These are phyloP conservation scores for Taxawa tesnikishii DNA, from an alignment of 2,329 filamentous ascomycete species.

Conservation along the genomic window DNA sequence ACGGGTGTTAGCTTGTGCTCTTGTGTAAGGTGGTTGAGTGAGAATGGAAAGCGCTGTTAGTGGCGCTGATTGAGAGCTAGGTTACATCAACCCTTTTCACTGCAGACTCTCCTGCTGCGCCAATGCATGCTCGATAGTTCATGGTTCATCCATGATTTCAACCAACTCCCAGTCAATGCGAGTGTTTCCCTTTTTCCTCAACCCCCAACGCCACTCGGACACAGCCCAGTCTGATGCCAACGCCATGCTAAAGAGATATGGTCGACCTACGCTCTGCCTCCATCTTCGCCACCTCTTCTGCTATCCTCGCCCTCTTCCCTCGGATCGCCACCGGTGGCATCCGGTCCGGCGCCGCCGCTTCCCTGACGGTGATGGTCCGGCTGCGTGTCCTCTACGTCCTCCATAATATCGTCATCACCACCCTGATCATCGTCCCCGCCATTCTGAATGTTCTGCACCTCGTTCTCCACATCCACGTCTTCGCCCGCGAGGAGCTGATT, in stretches of 20 bases:
- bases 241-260: conserved; percentile 10
- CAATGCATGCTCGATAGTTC: too few relatives aligned
- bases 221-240: neutral
- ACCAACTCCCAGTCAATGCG: neutral
- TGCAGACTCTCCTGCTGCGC: too few relatives aligned
- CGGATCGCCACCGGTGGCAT: conserved; percentile 81
- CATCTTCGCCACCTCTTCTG: conserved; percentile 87
- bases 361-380: conserved; percentile 45
- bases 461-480: conserved; percentile 65
- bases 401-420: conserved; percentile 57
- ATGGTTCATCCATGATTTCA: too few relatives aligned
- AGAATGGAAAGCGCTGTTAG: neutral
- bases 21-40: neutral
- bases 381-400: conserved; percentile 59
- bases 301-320: conserved; percentile 80
- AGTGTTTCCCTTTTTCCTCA: neutral
- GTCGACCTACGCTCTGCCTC: conserved; percentile 97
- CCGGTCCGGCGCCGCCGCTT: conserved; percentile 72
- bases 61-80: neutral
- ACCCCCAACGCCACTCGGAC: neutral
- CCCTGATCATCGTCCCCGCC: conserved; percentile 48
- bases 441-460: conserved; percentile 46
- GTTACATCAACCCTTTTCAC: neutral
- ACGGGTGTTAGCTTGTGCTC: conserved; percentile 1
- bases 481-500: conserved; percentile 77